A percentile compares a stretch with the other conserved stretches of the same genome.
Evolutionary conservation across 1,139 yeast genomes (phyloP).

Genomic region (Magnusiomyces tetraspermus): DNA sequence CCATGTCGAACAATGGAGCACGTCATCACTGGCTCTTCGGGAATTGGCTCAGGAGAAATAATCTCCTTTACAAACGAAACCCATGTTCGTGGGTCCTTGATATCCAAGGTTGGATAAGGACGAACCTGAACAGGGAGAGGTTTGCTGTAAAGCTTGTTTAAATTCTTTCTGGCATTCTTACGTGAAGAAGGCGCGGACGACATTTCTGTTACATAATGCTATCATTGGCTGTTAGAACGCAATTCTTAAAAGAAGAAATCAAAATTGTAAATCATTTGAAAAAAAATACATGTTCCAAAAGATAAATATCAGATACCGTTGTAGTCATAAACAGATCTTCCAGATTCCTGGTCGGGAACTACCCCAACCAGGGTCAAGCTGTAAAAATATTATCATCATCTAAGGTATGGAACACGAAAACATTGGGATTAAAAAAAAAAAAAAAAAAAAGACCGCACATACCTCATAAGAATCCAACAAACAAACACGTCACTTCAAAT

Average conservation of each 20-base stretch:
- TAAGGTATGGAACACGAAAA: no score
- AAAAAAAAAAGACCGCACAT: background rate
- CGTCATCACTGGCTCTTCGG: conserved; percentile 13
- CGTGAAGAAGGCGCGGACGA: background rate
- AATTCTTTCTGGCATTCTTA: background rate
- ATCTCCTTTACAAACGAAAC: conserved; percentile 20
- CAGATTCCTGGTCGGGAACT: conserved; percentile 3
- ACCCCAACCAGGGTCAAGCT: conserved; percentile 6
- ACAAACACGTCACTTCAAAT: no score
- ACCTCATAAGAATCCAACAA: background rate
- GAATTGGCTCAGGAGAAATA: conserved; percentile 30
- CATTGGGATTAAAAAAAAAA: background rate
- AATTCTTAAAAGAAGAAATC: conserved; percentile 2
- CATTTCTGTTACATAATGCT: background rate
- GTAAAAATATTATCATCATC: background rate
- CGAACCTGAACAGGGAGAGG: conserved; percentile 42
- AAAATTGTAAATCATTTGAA: background rate
- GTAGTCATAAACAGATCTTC: conserved; percentile 67
- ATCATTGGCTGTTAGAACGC: background rate
- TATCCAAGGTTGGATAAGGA: conserved; percentile 32
- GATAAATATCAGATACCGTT: conserved; percentile 86
- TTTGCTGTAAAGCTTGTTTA: conserved; percentile 25
- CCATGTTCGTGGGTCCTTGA: conserved; percentile 27
- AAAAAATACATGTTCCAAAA: background rate
- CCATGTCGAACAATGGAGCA: background rate